These are phyloP conservation scores for Cyclotella sp. DNA, from an alignment of 108 stramenopile genomes.

Conservation along the genomic window DNA sequence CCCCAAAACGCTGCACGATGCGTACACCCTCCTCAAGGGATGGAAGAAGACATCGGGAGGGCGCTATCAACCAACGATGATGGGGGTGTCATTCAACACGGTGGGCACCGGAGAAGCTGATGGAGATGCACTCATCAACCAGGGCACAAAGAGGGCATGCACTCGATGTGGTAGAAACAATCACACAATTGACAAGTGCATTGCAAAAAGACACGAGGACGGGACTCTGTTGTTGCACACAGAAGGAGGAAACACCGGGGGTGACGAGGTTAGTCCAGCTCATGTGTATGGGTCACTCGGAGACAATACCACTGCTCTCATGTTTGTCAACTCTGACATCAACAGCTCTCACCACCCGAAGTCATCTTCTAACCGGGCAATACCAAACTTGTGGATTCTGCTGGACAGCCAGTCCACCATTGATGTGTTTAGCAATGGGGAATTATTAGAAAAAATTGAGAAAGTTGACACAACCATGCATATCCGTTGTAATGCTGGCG, in stretches of 20 bases:
- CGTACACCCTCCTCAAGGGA: neutral
- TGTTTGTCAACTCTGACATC: neutral
- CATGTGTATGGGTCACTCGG: no score
- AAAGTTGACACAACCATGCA: neutral
- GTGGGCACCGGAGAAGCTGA: neutral
- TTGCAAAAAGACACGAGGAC: no score
- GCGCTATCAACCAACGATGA: neutral
- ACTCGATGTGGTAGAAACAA: neutral
- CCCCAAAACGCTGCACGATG: neutral
- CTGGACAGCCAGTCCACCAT: no score
- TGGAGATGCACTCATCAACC: neutral
- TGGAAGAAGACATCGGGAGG: neutral
- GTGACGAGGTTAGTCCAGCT: no score
- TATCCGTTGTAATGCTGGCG: constrained; percentile 23
- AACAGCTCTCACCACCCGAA: neutral
- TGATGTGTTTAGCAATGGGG: constrained; percentile 43
- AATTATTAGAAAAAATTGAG: constrained; percentile 31
- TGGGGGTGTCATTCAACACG: constrained; percentile 3
- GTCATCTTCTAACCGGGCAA: neutral
- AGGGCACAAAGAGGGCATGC: neutral
- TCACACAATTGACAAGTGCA: neutral
- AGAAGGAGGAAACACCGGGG: no score
- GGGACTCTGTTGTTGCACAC: no score
- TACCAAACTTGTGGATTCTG: constrained; percentile 12
- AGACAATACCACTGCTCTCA: neutral